These are phyloP conservation scores for Colletotrichum orchidophilum DNA, from an alignment of 2,329 filamentous ascomycete genomes.

Conservation along the genomic window DNA sequence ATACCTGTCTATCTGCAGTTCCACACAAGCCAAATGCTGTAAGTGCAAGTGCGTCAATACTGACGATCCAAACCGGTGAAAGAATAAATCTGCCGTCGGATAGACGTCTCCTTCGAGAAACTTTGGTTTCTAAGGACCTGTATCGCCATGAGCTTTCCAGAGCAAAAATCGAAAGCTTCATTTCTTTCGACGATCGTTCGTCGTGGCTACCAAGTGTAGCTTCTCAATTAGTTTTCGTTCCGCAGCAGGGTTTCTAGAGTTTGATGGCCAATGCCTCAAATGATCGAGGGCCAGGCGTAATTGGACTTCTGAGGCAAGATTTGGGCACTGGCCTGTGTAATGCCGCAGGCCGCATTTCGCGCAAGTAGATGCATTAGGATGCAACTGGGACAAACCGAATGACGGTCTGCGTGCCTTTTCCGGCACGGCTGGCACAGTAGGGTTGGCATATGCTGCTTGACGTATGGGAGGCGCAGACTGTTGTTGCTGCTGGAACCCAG, in stretches of 20 bases:
- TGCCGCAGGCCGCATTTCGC: constrained; percentile 19
- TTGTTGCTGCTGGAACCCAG: background rate
- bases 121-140: background rate
- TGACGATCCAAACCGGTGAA: background rate
- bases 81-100: background rate
- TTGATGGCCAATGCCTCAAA: constrained; percentile 15
- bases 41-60: background rate
- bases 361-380: constrained; percentile 19
- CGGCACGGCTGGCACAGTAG: background rate
- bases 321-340: constrained; percentile 5
- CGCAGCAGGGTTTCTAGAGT: background rate
- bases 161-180: background rate
- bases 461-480: background rate
- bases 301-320: constrained; percentile 17
- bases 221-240: constrained; percentile 18
- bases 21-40: background rate
- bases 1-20: constrained; percentile 15
- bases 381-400: constrained; percentile 4
- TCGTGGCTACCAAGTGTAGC: constrained; percentile 9
- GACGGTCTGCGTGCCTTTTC: background rate
- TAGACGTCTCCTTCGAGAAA: background rate
- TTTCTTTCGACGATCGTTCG: background rate
- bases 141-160: background rate
- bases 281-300: constrained; percentile 32
- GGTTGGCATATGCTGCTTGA: background rate